Base-by-base conservation (phyloP, 768 basidiomycete genomes). In the Trametes meyenii region DNA sequence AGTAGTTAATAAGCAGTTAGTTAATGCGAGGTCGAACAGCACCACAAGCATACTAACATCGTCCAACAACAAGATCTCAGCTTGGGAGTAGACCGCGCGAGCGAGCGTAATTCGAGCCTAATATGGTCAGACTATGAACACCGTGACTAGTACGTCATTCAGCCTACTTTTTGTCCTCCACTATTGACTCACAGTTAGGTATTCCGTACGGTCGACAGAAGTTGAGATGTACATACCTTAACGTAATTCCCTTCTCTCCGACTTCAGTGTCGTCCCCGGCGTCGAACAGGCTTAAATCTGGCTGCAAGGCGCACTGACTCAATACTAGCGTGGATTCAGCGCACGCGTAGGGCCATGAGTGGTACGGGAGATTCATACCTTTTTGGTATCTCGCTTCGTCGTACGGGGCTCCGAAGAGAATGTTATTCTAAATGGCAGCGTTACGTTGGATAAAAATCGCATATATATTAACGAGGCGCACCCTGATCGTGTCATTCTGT, bases 171-270 rank as follows among this genome's bases (percentile, higher is more conserved):
- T 66, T 82, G 81, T 10, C 80, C 81, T 10, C 81, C 81, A 65
- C 74, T 76, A 42, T 5, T 11, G 19, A 1, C 11, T 21, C 52
- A 26, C 51, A 7, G 26, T 6, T 17, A 14, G 21, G 50, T 13
- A n/a, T 24, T 39, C n/a, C 8, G 1, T 13, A 5, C 23, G 5
- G 23, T 13, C 45, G 21, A 40, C 39, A 12, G 2, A 0, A 36
- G 24, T 21, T 11, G 16, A n/a, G 14, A 42, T 14, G 14, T 24
- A 1, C 14, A 33, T 50, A 73, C 76, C 76, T 78, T 29, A 79
- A 61, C 2, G 78, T 83, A 3, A 83, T 63, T 6, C 85, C 85
- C 66, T 83, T 85, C 62, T 86, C 85, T 14, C 85, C 85, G n/a
- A 86, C 80, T 63, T 84, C 83, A 7, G 83, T 83, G 55, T 74